These are phyloP conservation scores for Globisporangium sylvaticum DNA, from an alignment of 352 stramenopile species.

Conservation along the genomic window DNA sequence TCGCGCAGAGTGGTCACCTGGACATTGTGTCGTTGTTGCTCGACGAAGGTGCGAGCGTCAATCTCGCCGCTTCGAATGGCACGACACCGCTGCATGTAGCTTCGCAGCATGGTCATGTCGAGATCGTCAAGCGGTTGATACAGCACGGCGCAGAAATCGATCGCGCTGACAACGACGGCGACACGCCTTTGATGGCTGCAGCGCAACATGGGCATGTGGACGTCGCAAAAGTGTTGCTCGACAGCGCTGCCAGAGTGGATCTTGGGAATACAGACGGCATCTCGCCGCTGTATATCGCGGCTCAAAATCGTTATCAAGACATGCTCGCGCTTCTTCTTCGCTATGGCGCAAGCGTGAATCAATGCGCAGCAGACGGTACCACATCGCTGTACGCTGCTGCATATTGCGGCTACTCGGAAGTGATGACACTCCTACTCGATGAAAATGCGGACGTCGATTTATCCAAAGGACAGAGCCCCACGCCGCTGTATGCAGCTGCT, in stretches of 20 bases:
- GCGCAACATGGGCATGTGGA: not conserved
- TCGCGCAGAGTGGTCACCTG: not conserved
- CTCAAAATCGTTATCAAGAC: not conserved
- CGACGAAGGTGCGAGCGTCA: not conserved
- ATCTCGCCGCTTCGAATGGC: not conserved
- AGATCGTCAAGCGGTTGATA: not conserved
- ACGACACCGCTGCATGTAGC: conserved; percentile 8
- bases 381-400: conserved; percentile 3
- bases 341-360: conserved; percentile 1
- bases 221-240: conserved; percentile 3
- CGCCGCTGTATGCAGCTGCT: conserved; percentile 9
- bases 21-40: not conserved
- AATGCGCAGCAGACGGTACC: not conserved
- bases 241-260: not conserved
- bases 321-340: conserved; percentile 1
- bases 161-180: not conserved
- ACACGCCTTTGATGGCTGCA: conserved; percentile 10
- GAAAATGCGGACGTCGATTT: conserved; percentile 1
- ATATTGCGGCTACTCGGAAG: conserved; percentile 1
- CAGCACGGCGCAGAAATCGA: not conserved
- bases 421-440: conserved; percentile 3
- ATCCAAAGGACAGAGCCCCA: not conserved
- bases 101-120: conserved; percentile 2
- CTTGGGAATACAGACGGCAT: not conserved
- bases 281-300: not conserved